These are phyloP conservation scores for Pistacia vera DNA, from an alignment of 345 rosid species.

Conservation along the genomic window DNA sequence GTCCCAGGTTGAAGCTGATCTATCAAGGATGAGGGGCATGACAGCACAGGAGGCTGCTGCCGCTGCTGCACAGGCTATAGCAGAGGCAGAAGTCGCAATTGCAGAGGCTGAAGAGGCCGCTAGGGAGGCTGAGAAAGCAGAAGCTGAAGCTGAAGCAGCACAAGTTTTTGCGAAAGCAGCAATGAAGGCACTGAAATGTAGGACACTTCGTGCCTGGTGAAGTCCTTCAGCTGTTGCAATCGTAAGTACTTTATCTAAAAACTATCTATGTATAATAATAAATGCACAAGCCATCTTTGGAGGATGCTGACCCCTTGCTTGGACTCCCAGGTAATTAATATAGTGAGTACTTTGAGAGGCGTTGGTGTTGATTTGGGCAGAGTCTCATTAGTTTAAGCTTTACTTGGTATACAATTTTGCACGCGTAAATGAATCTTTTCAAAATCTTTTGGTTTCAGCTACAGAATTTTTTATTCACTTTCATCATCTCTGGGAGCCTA, in stretches of 20 bases:
- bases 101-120: conserved; percentile 98
- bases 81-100: conserved; percentile 92
- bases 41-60: conserved; percentile 90
- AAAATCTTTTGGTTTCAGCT: not conserved
- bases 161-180: conserved; percentile 83
- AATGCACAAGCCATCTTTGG: not conserved
- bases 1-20: conserved; percentile 58
- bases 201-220: conserved; percentile 54
- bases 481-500: not conserved
- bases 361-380: not conserved
- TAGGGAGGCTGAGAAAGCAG: conserved; percentile 91
- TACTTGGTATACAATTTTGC: not conserved
- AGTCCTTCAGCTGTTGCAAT: conserved; percentile 18
- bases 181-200: conserved; percentile 61
- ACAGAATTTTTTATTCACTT: not conserved
- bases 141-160: conserved; percentile 98
- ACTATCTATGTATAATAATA: not conserved
- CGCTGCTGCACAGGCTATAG: conserved; percentile 92
- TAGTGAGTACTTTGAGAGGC: conserved; percentile 5
- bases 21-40: conserved; percentile 73
- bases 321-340: not conserved
- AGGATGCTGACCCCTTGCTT: conserved; percentile 4
- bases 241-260: not conserved
- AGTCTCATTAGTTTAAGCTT: not conserved
- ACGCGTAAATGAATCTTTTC: conserved; percentile 3